Evolutionary conservation across 495 filamentous ascomycete genomes (phyloP).

Genomic region (Talaromyces trachyspermus): DNA sequence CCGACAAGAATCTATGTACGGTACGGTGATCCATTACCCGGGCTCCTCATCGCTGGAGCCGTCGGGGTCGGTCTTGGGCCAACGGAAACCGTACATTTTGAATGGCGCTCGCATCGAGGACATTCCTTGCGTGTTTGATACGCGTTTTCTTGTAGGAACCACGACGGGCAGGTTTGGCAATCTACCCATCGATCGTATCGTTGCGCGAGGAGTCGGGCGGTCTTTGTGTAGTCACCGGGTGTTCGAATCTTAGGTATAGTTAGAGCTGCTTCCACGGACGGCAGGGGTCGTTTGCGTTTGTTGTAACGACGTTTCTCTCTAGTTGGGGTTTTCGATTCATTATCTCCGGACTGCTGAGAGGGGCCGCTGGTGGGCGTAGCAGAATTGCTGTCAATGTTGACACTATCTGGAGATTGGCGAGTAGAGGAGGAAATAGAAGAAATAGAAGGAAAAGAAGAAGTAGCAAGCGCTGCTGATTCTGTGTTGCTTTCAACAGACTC

Average conservation of each 20-base stretch:
- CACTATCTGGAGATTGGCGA: neutral
- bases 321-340: neutral
- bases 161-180: conserved; percentile 70
- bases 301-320: no score
- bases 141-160: conserved; percentile 80
- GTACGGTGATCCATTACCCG: conserved; percentile 65
- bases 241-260: conserved; percentile 35
- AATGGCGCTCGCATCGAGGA: conserved; percentile 88
- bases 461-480: neutral
- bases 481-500: conserved; percentile 14
- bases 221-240: conserved; percentile 75
- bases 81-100: conserved; percentile 90
- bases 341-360: neutral
- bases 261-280: conserved; percentile 37
- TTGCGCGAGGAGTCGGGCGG: conserved; percentile 60
- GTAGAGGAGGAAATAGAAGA: no score
- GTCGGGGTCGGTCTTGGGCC: conserved; percentile 86
- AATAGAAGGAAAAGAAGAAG: no score
- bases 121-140: conserved; percentile 80
- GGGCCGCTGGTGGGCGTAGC: neutral
- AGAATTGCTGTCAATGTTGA: neutral
- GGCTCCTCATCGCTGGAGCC: conserved; percentile 69
- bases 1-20: conserved; percentile 61
- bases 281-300: conserved; percentile 15
- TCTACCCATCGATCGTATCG: conserved; percentile 75